These are phyloP conservation scores for Zizania latifolia DNA, from an alignment of 176 grass and related monocot genomes.

Conservation along the genomic window DNA sequence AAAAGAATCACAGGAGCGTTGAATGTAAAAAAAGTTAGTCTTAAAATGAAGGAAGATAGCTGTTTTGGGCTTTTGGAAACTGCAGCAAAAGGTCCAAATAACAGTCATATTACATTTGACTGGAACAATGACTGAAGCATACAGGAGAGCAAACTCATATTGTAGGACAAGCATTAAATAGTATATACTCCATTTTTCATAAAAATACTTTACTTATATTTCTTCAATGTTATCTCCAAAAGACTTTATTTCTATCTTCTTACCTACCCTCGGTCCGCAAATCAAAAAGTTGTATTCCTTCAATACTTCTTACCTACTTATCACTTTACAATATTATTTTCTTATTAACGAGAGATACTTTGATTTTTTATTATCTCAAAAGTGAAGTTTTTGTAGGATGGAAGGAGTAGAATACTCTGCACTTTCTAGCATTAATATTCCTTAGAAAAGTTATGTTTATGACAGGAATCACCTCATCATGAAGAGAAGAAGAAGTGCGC, in stretches of 20 bases:
- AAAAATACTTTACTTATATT: too few species aligned
- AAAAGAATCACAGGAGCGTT: conserved; percentile 7
- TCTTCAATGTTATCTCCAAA: too few species aligned
- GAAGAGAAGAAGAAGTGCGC: conserved; percentile 52
- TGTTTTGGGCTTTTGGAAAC: not conserved
- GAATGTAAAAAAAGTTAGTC: not conserved
- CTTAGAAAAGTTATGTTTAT: conserved; percentile 5
- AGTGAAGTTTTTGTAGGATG: too few species aligned
- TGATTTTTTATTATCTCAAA: too few species aligned
- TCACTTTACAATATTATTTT: too few species aligned
- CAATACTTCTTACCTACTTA: too few species aligned
- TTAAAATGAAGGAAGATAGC: not conserved
- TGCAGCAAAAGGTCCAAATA: conserved; percentile 22
- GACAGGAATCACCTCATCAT: conserved; percentile 71
- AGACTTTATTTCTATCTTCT: too few species aligned
- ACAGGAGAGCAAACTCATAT: not conserved
- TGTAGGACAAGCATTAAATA: conserved; percentile 4
- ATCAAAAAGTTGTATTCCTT: too few species aligned
- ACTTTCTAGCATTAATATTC: conserved; percentile 10
- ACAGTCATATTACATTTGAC: conserved; percentile 16
- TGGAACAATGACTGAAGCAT: conserved; percentile 5
- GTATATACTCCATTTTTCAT: too few species aligned
- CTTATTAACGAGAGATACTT: too few species aligned
- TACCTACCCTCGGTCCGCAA: too few species aligned
- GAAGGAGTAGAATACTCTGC: conserved; percentile 8